Evolutionary conservation across 2,329 filamentous ascomycete genomes (phyloP).

Genomic region (Aspergillus pseudoviridinutans): DNA sequence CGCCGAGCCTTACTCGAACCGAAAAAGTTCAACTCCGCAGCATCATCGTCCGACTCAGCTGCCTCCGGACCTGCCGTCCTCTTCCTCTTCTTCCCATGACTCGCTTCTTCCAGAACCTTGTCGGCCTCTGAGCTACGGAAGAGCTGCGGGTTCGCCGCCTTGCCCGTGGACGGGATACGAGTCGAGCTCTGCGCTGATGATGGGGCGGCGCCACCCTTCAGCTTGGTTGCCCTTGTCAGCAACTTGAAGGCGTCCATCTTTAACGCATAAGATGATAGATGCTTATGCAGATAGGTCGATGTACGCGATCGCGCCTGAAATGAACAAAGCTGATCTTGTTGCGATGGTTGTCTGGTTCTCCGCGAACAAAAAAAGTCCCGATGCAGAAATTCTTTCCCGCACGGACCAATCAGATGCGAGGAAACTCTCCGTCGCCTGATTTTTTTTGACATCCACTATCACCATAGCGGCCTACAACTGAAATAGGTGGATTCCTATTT

Average conservation of each 20-base stretch:
- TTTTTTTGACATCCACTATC: background rate
- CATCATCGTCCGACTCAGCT: slow-evolving; percentile 18
- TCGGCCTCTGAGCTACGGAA: slow-evolving; percentile 31
- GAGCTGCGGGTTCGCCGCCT: slow-evolving; percentile 36
- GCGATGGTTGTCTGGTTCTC: slow-evolving; percentile 10
- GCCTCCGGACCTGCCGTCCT: slow-evolving; percentile 21
- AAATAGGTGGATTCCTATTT: background rate
- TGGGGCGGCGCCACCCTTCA: slow-evolving; percentile 31
- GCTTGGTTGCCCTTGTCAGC: slow-evolving; percentile 42
- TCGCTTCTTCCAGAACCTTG: slow-evolving; percentile 23
- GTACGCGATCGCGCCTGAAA: background rate
- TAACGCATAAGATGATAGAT: slow-evolving; percentile 1
- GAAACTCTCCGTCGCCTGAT: background rate
- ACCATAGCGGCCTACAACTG: background rate
- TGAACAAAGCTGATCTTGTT: background rate
- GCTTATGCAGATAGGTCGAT: slow-evolving; percentile 3
- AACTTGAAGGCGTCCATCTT: slow-evolving; percentile 46
- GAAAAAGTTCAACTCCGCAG: slow-evolving; percentile 36
- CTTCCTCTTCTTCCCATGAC: slow-evolving; percentile 36
- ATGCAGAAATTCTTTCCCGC: slow-evolving; percentile 22
- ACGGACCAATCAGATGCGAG: slow-evolving; percentile 31
- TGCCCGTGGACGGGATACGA: slow-evolving; percentile 39
- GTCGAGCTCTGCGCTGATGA: slow-evolving; percentile 21
- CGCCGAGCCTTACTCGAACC: slow-evolving; percentile 25
- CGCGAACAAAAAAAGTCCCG: slow-evolving; percentile 23